Base-by-base conservation (phyloP, 331 rosid species). In the Erythrophleum ivorense region DNA sequence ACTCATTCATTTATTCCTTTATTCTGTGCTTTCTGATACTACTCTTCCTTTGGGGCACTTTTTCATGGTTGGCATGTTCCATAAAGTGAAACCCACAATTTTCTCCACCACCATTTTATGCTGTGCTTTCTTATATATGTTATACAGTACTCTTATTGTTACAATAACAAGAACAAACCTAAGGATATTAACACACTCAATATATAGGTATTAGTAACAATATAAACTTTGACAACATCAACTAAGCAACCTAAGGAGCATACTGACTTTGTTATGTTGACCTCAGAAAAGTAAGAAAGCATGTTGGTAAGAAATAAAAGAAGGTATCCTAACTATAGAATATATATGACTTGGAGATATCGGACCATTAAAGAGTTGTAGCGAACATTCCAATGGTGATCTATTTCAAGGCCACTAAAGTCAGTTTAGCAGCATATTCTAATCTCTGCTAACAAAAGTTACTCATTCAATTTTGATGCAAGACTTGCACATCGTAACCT, bases 311-410 rank as follows among this genome's bases (percentile, higher is more conserved):
- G 49, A 45, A 45, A 7, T 3, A 5, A 45, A 3, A 45, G 49
- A 45, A 45, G 49, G 49, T 45, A 38, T 38, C 41, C 41, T 38
- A 38, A 38, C 41, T 38, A 38, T 3, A 38, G 41, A 2, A 38
- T 38, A 3, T 6, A 38, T 4, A 38, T 38, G 6, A 6, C 41
- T 38, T 38, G 49, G 49, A 45, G 5, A 45, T 8, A 45, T 5
- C 2, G 49, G 10, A 45, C 41, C 41, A 54, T 59, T 36, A 78
- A 55, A 16, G 45, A 14, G 58, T 69, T 31, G 59, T 72, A 48
- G 78, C 75, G 77, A 54, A 66, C 45, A 77, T 73, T 84, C 88
- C 83, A 53, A 24, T 24, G 65, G 8, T 71, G 79, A 45, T 52
- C 41, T 12, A 38, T 59, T 83, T 75, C 34, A 75, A 80, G 88